Percentiles rank a stretch among this genome's conserved stretches.
Conservation (phyloP, 805 yeast species). For the Pichia deserticola region DNA sequence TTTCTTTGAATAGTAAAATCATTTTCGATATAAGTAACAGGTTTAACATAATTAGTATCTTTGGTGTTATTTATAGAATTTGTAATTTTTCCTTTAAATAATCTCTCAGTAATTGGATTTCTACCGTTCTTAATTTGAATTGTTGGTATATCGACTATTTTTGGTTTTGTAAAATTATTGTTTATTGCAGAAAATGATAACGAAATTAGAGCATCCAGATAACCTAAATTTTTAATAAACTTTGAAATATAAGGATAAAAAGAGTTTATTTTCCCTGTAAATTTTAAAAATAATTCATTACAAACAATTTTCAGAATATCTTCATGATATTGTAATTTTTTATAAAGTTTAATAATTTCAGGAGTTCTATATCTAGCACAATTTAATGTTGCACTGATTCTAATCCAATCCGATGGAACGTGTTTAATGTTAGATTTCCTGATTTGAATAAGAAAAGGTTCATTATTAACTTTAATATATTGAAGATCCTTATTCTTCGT, state of each 20-base stretch:
- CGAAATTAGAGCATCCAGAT: slow-evolving; percentile 61
- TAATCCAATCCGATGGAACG: slow-evolving; percentile 72
- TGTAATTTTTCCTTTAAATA: slow-evolving; percentile 6
- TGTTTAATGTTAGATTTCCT: slow-evolving; percentile 47
- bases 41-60: too few species aligned
- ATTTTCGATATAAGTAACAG: slow-evolving; percentile 52
- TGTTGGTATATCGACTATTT: slow-evolving; percentile 37
- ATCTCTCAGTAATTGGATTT: slow-evolving; percentile 26
- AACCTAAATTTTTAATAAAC: slow-evolving; percentile 42
- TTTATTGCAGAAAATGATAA: slow-evolving; percentile 52
- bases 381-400: slow-evolving; percentile 59
- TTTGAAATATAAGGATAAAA: slow-evolving; percentile 33
- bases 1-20: slow-evolving; percentile 38
- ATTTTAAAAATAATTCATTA: slow-evolving; percentile 38
- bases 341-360: slow-evolving; percentile 40
- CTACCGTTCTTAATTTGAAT: slow-evolving; percentile 51
- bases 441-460: slow-evolving; percentile 72
- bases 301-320: slow-evolving; percentile 43
- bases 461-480: slow-evolving; percentile 29
- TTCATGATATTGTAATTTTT: slow-evolving; percentile 49
- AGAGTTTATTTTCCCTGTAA: slow-evolving; percentile 33
- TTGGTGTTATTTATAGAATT: too few species aligned
- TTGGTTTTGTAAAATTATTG: slow-evolving; percentile 43
- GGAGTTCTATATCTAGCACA: slow-evolving; percentile 74
- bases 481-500: slow-evolving; percentile 23